phyloP scores from a whole-genome alignment of 352 stramenopile genomes.

The Globisporangium carolinianum region DNA sequence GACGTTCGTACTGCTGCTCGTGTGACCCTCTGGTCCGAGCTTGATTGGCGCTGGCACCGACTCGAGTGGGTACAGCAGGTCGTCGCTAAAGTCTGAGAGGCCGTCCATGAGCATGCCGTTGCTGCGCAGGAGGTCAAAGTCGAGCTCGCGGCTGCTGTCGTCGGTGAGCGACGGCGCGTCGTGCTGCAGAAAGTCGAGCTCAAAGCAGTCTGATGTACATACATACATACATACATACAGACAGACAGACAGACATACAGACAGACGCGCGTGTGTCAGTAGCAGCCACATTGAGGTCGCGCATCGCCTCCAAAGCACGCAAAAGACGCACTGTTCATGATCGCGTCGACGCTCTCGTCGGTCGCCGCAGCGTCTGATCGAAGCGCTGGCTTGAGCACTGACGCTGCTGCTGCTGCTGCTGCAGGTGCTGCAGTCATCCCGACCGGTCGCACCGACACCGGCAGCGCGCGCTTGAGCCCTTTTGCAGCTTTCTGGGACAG shows the following conservation, averaged over 20 bases:
- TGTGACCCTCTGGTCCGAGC: no score
- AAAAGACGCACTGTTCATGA: conserved; percentile 41
- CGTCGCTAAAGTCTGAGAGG: conserved; percentile 18
- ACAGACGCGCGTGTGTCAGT: neutral
- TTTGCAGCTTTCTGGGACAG: conserved; percentile 8
- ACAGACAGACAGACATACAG: neutral
- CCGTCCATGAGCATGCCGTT: conserved; percentile 7
- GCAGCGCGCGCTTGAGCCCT: conserved; percentile 30
- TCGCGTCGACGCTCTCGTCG: conserved; percentile 37
- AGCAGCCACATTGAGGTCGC: neutral
- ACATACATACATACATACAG: conserved; percentile 1
- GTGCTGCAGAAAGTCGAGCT: conserved; percentile 31
- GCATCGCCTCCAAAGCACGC: no score
- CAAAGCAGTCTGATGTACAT: conserved; percentile 39
- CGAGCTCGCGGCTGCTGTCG: neutral
- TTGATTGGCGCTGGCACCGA: no score
- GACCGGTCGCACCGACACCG: conserved; percentile 2
- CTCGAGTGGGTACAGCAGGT: conserved; percentile 24
- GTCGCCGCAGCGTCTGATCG: neutral
- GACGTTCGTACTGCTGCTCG: conserved; percentile 1
- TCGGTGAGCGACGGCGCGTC: neutral
- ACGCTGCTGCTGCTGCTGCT: neutral
- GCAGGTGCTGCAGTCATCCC: neutral
- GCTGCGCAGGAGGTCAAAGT: conserved; percentile 13
- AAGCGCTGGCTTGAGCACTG: neutral